phyloP scores from a whole-genome alignment of 345 rosid species.

The rapeseed (Brassica napus) region DNA sequence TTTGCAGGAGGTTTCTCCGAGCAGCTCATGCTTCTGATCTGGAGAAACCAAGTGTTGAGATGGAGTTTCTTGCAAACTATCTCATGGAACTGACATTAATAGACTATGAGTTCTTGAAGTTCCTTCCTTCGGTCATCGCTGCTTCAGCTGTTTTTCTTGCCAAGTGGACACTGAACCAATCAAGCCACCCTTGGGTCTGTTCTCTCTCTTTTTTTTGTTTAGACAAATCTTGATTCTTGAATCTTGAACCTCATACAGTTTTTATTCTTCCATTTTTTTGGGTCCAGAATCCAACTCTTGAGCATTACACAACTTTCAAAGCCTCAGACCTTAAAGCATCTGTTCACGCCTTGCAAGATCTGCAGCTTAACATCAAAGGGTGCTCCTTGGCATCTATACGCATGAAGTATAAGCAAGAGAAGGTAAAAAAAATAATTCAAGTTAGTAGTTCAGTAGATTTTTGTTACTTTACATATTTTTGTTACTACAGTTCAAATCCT shows the following conservation, averaged over 20 bases:
- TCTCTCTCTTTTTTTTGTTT: constrained; percentile 10
- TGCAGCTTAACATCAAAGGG: constrained; percentile 61
- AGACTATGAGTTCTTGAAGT: constrained; percentile 62
- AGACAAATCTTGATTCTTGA: constrained; percentile 14
- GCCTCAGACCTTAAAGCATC: constrained; percentile 59
- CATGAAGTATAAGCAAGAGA: constrained; percentile 65
- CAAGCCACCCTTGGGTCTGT: constrained; percentile 83
- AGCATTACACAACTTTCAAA: constrained; percentile 70
- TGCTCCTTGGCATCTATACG: constrained; percentile 74
- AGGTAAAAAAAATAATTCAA: constrained; percentile 48
- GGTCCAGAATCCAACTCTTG: constrained; percentile 70
- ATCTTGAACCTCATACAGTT: background rate
- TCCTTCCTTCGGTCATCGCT: constrained; percentile 78
- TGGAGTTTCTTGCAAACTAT: constrained; percentile 79
- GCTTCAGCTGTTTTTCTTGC: constrained; percentile 94
- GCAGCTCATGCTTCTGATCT: constrained; percentile 79
- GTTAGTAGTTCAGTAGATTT: background rate
- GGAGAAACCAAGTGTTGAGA: constrained; percentile 71
- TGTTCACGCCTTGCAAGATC: constrained; percentile 61
- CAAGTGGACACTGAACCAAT: constrained; percentile 86
- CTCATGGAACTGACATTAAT: constrained; percentile 73
- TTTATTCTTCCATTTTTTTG: background rate
- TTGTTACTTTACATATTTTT: background rate
- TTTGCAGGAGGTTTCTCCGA: constrained; percentile 80
- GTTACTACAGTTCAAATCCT: constrained; percentile 57